Base-by-base conservation (phyloP, 129 eudicot genomes). In the Deinandra increscens region DNA sequence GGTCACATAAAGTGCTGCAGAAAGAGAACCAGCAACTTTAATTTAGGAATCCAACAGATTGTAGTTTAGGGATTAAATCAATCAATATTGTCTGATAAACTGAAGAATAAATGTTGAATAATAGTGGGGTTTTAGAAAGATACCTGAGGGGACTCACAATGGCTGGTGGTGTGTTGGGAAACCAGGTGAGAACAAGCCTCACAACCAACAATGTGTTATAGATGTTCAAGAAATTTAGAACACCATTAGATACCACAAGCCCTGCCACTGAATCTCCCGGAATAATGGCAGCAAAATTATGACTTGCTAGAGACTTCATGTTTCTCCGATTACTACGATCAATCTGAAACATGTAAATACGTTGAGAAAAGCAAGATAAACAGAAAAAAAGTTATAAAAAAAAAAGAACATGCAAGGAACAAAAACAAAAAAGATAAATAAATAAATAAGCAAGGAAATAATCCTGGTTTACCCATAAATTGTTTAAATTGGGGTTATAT, bases 191-290 rank as follows among this genome's bases (percentile, higher is more conserved):
- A 78, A 92, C 91, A 7, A 92, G 91, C 88, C 98, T 84, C 38
- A 76, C 91, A 81, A 88, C 86, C 87, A 92, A 81, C 66, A 92
- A 44, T 23, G 96, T 88, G 69, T 92, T 88, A 79, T 92, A 92
- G 42, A 92, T 77, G 68, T 92, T 92, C 73, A 92, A 79, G 85
- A 92, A 92, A 67, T 88, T 92, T 64, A 78, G 31, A 56, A 92
- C 74, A 22, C 98, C 96, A 83, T 88, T 92, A 13, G 91, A 72
- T 43, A 78, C 98, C 76, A 92, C 98, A 33, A 88, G 13, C 33
- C 94, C 96, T 12, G 94, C 96, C n/a, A 92, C 81, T 62, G 96
- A 85, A 78, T 92, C 98, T 14, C 96, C 96, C 0, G 98, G 96
- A 53, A 91, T 77, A 53, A 88, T 82, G 17, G 98, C 98, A 60